Conservation (phyloP, 75 land plant genomes). For the Pinus taeda region DNA sequence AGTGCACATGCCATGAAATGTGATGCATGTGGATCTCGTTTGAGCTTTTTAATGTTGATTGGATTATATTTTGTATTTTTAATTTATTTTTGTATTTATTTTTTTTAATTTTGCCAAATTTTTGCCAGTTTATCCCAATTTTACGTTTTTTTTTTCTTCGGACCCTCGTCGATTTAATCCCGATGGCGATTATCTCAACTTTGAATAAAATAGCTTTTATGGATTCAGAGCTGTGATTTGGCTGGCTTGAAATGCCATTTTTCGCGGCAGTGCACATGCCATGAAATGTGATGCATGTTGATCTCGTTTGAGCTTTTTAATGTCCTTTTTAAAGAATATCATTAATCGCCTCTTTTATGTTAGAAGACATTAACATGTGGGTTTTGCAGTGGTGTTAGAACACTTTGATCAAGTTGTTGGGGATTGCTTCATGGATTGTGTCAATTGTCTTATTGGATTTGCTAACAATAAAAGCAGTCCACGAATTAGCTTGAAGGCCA, state of each 20-base stretch:
- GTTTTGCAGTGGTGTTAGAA: slow-evolving; percentile 82
- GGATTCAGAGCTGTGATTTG: not conserved
- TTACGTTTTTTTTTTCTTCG: no score
- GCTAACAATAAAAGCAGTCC: slow-evolving; percentile 88
- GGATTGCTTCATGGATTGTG: slow-evolving; percentile 99
- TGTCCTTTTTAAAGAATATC: not conserved
- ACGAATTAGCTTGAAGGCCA: slow-evolving; percentile 87
- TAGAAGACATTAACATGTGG: slow-evolving; percentile 6
- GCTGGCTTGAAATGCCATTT: not conserved
- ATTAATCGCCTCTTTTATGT: not conserved
- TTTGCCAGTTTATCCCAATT: no score
- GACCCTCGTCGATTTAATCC: no score
- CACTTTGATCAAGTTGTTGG: slow-evolving; percentile 98
- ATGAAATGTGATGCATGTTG: no score
- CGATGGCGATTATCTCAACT: no score
- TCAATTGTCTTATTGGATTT: slow-evolving; percentile 91
- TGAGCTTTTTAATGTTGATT: no score
- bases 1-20: no score
- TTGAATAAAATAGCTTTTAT: not conserved
- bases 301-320: no score
- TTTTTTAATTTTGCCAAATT: no score
- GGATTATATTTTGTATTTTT: no score
- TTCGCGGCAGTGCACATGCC: not conserved
- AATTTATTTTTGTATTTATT: no score
- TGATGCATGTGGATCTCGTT: no score